Percentiles rank a stretch among this genome's conserved stretches.
These are phyloP conservation scores for Amanita jacksonii DNA, from an alignment of 768 basidiomycete species.

Conservation along the genomic window DNA sequence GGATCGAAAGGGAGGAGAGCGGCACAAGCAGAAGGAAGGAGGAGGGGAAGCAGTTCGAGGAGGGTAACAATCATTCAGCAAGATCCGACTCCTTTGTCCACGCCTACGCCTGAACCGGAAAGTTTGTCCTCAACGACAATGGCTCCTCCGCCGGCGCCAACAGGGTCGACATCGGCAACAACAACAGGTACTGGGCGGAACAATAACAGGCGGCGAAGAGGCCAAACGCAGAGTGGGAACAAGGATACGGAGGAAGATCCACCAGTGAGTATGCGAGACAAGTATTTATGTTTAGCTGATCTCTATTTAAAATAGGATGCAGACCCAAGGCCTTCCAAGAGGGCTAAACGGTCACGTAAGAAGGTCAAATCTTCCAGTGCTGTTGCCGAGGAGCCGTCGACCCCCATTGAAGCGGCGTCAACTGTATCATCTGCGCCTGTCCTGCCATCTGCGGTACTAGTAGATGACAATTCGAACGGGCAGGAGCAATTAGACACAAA, in stretches of 20 bases:
- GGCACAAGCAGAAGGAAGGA: conserved; percentile 8
- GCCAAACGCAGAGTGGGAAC: conserved; percentile 9
- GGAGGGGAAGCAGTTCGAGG: conserved; percentile 13
- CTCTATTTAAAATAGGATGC: conserved; percentile 16
- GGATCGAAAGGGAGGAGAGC: conserved; percentile 34
- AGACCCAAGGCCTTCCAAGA: conserved; percentile 29
- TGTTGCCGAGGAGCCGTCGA: conserved; percentile 24
- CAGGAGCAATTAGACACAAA: conserved; percentile 16
- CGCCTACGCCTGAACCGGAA: conserved; percentile 67
- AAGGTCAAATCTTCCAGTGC: conserved; percentile 32
- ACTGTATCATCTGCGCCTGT: conserved; percentile 19
- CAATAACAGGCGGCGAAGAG: conserved; percentile 1
- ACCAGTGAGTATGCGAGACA: conserved; percentile 10
- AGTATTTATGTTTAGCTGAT: background rate
- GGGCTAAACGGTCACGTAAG: conserved; percentile 29
- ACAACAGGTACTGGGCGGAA: conserved; percentile 3
- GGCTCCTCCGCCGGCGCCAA: background rate
- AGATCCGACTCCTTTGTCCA: conserved; percentile 42
- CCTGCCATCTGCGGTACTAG: conserved; percentile 17
- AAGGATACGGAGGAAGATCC: conserved; percentile 18
- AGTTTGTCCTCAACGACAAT: conserved; percentile 15
- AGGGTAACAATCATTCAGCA: conserved; percentile 31
- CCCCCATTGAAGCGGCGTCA: background rate
- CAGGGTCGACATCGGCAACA: conserved; percentile 12
- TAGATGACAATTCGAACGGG: conserved; percentile 6